A percentile compares a stretch with the other conserved stretches of the same genome.
phyloP scores from a whole-genome alignment of 192 early-diverging fungal species.

The Coemansia sp. region DNA sequence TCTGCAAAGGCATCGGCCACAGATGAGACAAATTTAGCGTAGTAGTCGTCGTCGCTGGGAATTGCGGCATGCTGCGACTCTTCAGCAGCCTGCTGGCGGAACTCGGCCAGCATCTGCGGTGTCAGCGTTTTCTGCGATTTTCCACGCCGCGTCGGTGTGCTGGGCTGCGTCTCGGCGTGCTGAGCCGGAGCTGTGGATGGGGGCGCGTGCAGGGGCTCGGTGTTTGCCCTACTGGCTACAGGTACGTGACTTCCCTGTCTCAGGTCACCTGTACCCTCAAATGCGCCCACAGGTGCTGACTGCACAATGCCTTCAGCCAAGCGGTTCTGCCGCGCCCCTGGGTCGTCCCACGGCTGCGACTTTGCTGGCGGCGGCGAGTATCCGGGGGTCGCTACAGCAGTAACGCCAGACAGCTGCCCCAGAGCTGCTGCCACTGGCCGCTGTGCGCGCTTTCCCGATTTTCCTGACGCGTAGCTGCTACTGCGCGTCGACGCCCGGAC shows the following conservation, averaged over 20 bases:
- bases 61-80: constrained; percentile 1
- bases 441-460: constrained; percentile 8
- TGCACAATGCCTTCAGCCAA: neutral
- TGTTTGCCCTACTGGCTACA: constrained; percentile 34
- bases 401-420: constrained; percentile 31
- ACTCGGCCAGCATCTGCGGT: constrained; percentile 45
- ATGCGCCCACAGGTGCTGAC: neutral
- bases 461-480: constrained; percentile 3
- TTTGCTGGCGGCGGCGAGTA: constrained; percentile 22
- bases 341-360: neutral
- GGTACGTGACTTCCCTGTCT: neutral
- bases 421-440: constrained; percentile 15
- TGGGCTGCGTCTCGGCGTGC: constrained; percentile 23
- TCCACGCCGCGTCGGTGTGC: constrained; percentile 31
- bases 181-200: neutral
- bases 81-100: constrained; percentile 29
- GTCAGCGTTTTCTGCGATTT: constrained; percentile 48
- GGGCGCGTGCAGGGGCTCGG: constrained; percentile 28
- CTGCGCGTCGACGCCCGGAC: constrained; percentile 4
- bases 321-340: neutral
- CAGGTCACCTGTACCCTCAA: neutral
- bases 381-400: constrained; percentile 45
- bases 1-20: neutral
- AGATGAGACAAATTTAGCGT: constrained; percentile 11
- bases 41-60: constrained; percentile 23